Percentiles rank a stretch among this genome's conserved stretches.
These are phyloP conservation scores for Calonectria pseudoreteaudii DNA, from an alignment of 2,329 filamentous ascomycete species.

Conservation along the genomic window DNA sequence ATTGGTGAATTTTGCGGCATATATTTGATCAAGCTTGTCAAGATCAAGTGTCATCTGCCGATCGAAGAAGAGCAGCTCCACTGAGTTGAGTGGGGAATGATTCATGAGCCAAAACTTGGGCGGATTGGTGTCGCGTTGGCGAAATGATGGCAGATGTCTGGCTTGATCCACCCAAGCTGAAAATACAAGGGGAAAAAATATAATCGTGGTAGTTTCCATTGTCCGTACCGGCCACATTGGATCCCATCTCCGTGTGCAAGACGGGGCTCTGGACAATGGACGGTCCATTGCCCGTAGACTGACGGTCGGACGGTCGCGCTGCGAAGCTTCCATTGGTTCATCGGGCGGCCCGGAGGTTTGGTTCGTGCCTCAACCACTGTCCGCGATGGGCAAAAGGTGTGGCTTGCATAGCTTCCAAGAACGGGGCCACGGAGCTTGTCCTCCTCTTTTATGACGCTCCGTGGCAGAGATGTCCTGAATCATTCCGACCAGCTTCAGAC, in stretches of 20 bases:
- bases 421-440: background rate
- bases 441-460: background rate
- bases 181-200: background rate
- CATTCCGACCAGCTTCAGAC: background rate
- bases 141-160: too few species aligned
- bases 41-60: background rate
- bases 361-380: background rate
- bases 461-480: background rate
- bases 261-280: background rate
- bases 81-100: background rate
- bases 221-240: background rate
- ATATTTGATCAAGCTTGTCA: background rate
- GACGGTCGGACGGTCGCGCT: conserved; percentile 7
- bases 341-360: background rate
- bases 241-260: background rate
- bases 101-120: background rate
- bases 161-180: background rate
- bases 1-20: background rate
- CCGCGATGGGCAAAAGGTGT: background rate
- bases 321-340: background rate
- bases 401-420: background rate
- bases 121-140: too few species aligned
- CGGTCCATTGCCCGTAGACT: background rate
- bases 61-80: background rate
- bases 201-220: too few species aligned